Conservation (phyloP, 345 rosid genomes). For the Bruguiera gymnorhiza region DNA sequence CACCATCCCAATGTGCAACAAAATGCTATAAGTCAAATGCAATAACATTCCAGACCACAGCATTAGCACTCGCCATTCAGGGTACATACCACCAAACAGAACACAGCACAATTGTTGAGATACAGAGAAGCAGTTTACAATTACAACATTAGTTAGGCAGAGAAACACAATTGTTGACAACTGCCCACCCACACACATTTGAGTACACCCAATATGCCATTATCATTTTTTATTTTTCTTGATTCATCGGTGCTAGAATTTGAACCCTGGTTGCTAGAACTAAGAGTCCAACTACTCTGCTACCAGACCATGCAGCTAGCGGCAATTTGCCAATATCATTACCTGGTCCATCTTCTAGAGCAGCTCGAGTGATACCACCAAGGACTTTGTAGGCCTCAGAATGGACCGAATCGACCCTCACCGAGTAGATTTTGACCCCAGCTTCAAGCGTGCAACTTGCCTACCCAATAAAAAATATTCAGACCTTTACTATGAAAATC, state of each 20-base stretch:
- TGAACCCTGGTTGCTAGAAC: no score
- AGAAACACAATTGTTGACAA: background rate
- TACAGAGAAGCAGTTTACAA: no score
- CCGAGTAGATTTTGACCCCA: constrained; percentile 87
- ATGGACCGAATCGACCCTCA: constrained; percentile 89
- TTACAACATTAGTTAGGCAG: background rate
- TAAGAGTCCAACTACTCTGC: no score
- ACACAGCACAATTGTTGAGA: no score
- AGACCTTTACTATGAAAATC: no score
- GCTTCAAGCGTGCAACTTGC: constrained; percentile 98
- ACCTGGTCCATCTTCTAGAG: constrained; percentile 65
- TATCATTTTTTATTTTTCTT: no score
- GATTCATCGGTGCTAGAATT: no score
- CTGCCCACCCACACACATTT: background rate
- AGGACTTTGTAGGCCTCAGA: constrained; percentile 95
- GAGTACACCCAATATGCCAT: no score
- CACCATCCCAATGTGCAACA: constrained; percentile 6
- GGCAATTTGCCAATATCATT: background rate
- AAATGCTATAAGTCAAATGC: background rate
- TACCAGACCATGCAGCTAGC: no score
- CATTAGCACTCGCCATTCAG: background rate
- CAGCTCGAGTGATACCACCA: constrained; percentile 87
- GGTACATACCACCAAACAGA: no score
- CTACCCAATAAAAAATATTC: constrained; percentile 27
- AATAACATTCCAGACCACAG: background rate